Base-by-base conservation (phyloP, 371 early-diverging fungal species). In the Syncephalis fuscata region DNA sequence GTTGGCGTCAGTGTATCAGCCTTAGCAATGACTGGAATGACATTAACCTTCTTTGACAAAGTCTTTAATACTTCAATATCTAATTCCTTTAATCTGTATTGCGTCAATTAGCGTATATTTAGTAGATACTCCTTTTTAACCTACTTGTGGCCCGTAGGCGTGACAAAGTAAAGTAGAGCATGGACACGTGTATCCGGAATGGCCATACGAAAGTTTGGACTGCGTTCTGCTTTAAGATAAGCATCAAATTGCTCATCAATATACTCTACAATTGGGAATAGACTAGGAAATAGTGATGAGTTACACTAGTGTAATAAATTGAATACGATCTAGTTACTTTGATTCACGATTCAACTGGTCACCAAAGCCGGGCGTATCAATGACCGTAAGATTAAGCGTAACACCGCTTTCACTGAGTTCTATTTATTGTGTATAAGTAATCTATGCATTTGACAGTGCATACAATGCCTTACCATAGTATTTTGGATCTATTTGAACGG, bases 311-410 rank as follows among this genome's bases (percentile, higher is more conserved):
- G n/a, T n/a, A n/a, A n/a, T n/a, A n/a, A n/a, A n/a, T n/a, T n/a
- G n/a, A n/a, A n/a, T n/a, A n/a, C n/a, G n/a, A 42, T 19, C 21
- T 61, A 66, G 67, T 39, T 66, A 76, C 82, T 95, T 88, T 56
- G 80, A 71, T 47, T 71, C 73, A 50, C 82, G 70, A 58, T 81
- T 74, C 37, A 81, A 53, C 40, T 76, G 76, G 62, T 92, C 91
- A 27, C 92, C 94, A 64, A 92, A 94, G 8, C 95, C 96, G 14
- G 96, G 94, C 3, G 94, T 93, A 62, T 95, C 94, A 47, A 95
- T 76, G 46, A 92, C 71, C 21, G 89, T 85, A 16, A 95, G 72
- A 45, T 80, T 70, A 45, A 95, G 68, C 54, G 78, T 80, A 49
- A 88, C 81, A 38, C 93, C 92, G 58, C 94, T 92, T 71, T 95